These are phyloP conservation scores for Phytophthora sp. DNA, from an alignment of 352 stramenopile genomes.

Conservation along the genomic window DNA sequence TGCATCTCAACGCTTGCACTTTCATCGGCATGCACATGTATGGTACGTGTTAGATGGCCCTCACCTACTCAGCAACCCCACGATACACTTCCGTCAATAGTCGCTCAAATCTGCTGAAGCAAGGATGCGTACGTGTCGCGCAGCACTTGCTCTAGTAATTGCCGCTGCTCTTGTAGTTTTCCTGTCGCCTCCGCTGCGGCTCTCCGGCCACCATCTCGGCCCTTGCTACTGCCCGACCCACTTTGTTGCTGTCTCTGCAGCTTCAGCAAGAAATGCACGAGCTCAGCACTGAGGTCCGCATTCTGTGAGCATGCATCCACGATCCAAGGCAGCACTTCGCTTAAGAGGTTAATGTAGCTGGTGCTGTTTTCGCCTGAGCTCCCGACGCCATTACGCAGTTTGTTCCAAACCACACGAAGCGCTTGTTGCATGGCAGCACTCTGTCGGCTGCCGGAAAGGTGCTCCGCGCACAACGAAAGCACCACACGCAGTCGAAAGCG, in stretches of 20 bases:
- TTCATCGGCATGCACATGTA: conserved; percentile 1
- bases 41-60: conserved; percentile 6
- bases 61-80: conserved; percentile 2
- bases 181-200: conserved; percentile 12
- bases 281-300: conserved; percentile 57
- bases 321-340: conserved; percentile 52
- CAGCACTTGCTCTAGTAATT: conserved; percentile 42
- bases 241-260: conserved; percentile 57
- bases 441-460: conserved; percentile 46
- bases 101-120: conserved; percentile 45
- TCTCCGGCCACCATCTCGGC: conserved; percentile 12
- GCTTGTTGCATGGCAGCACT: conserved; percentile 48
- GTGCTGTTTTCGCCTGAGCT: conserved; percentile 31
- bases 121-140: conserved; percentile 42
- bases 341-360: conserved; percentile 41
- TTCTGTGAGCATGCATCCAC: conserved; percentile 55
- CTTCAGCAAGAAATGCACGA: conserved; percentile 74
- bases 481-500: conserved; percentile 62
- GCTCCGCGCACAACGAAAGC: conserved; percentile 49
- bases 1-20: background rate
- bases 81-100: background rate
- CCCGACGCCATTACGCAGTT: conserved; percentile 48
- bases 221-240: conserved; percentile 20
- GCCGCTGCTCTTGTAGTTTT: conserved; percentile 35
- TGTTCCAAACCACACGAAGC: conserved; percentile 67